Conservation (phyloP, 1,139 yeast species). For the Eremothecium gossypii region DNA sequence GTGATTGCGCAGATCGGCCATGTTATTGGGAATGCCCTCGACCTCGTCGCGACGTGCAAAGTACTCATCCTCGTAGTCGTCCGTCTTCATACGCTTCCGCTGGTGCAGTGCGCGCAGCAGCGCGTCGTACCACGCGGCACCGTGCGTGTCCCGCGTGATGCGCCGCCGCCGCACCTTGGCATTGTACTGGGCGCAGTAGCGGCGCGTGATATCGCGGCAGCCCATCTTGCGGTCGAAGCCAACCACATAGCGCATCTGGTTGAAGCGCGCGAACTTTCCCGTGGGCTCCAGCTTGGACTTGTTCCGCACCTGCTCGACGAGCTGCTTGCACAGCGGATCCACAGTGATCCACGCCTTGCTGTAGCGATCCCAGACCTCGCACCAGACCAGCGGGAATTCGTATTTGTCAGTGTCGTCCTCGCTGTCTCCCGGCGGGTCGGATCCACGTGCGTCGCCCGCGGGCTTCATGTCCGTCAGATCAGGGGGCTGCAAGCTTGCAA, state of each 20-base stretch:
- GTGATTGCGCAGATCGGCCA: slow-evolving; percentile 78
- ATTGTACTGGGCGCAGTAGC: slow-evolving; percentile 65
- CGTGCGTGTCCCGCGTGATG: slow-evolving; percentile 49
- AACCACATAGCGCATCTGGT: slow-evolving; percentile 61
- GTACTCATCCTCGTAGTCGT: slow-evolving; percentile 62
- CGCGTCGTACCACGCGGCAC: slow-evolving; percentile 54
- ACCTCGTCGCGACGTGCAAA: slow-evolving; percentile 54
- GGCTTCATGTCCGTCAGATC: slow-evolving; percentile 49
- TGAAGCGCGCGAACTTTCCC: slow-evolving; percentile 49
- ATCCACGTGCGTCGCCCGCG: slow-evolving; percentile 1
- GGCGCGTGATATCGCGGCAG: slow-evolving; percentile 72
- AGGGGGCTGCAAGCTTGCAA: slow-evolving; percentile 82
- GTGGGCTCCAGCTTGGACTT: slow-evolving; percentile 63
- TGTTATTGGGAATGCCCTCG: slow-evolving; percentile 83
- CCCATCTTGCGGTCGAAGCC: slow-evolving; percentile 63
- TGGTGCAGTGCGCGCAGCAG: slow-evolving; percentile 21
- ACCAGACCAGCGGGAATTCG: slow-evolving; percentile 75
- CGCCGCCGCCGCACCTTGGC: slow-evolving; percentile 69
- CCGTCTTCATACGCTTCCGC: slow-evolving; percentile 40
- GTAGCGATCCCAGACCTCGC: slow-evolving; percentile 81
- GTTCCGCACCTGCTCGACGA: slow-evolving; percentile 61
- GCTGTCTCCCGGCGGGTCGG: neutral
- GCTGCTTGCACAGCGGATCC: slow-evolving; percentile 61
- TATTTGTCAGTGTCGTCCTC: slow-evolving; percentile 6
- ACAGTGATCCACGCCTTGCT: slow-evolving; percentile 72